Evolutionary conservation across 257 asterid species (phyloP).

Genomic region (Leonotis leonurus): DNA sequence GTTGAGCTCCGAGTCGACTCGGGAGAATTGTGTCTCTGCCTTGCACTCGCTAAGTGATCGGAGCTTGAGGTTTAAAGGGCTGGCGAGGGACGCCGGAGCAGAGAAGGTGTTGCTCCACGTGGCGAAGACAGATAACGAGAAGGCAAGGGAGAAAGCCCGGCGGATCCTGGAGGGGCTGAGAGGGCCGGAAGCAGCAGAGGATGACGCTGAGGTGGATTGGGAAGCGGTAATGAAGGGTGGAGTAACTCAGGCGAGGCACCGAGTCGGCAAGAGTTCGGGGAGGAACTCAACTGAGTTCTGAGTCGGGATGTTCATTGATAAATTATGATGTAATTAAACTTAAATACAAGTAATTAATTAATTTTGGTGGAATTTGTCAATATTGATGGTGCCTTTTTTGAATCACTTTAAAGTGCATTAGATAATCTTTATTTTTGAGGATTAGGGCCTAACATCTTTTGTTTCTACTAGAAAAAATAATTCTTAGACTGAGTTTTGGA

Average conservation of each 20-base stretch:
- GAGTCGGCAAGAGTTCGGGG: conserved; percentile 19
- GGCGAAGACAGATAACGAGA: conserved; percentile 45
- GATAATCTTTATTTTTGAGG: conserved; percentile 19
- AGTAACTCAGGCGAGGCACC: conserved; percentile 44
- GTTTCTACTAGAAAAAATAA: conserved; percentile 7
- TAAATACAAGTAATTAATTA: conserved; percentile 9
- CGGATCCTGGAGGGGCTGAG: conserved; percentile 41
- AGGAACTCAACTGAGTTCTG: conserved; percentile 34
- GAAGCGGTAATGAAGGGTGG: conserved; percentile 67
- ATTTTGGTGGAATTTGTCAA: conserved; percentile 20
- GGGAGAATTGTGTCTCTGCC: conserved; percentile 65
- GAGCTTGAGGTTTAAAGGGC: conserved; percentile 64
- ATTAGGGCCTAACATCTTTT: conserved; percentile 21
- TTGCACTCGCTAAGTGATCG: conserved; percentile 64
- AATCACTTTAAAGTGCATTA: not conserved
- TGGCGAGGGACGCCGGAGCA: conserved; percentile 56
- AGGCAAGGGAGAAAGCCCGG: conserved; percentile 69
- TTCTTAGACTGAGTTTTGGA: conserved; percentile 3
- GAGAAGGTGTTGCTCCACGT: conserved; percentile 57
- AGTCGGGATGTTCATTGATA: not conserved
- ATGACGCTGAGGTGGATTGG: conserved; percentile 64
- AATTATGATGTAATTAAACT: conserved; percentile 5
- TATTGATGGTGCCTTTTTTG: conserved; percentile 11
- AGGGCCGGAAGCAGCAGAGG: conserved; percentile 42
- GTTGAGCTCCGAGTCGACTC: conserved; percentile 52